A percentile compares a stretch with the other conserved stretches of the same genome.
Evolutionary conservation across 257 asterid species (phyloP).

Genomic region (Leonotis leonurus): DNA sequence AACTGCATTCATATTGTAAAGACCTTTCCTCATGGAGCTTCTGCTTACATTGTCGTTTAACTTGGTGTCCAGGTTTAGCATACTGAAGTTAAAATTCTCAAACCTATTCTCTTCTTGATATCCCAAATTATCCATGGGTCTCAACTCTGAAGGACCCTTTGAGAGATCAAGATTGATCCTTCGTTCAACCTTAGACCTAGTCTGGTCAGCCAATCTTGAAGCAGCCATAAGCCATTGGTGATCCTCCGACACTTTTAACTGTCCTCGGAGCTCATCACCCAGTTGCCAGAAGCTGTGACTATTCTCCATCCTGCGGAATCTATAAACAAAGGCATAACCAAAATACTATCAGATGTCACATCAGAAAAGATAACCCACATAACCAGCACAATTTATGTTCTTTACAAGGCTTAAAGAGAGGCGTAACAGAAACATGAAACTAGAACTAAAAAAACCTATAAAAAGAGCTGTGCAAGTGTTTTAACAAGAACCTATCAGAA

Average conservation of each 20-base stretch:
- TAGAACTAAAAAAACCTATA: not conserved
- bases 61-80: slow-evolving; percentile 67
- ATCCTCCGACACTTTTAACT: slow-evolving; percentile 73
- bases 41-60: slow-evolving; percentile 44
- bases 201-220: slow-evolving; percentile 78
- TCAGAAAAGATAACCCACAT: not conserved
- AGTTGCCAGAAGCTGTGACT: slow-evolving; percentile 73
- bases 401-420: not conserved
- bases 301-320: slow-evolving; percentile 53
- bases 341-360: slow-evolving; percentile 9
- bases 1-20: slow-evolving; percentile 48
- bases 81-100: slow-evolving; percentile 61
- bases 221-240: slow-evolving; percentile 85
- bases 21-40: slow-evolving; percentile 36
- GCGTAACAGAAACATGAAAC: not conserved
- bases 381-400: not conserved
- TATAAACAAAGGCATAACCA: not conserved
- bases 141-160: slow-evolving; percentile 51
- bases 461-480: not conserved
- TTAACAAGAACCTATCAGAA: not conserved
- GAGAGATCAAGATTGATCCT: slow-evolving; percentile 77
- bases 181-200: slow-evolving; percentile 65
- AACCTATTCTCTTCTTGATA: slow-evolving; percentile 78
- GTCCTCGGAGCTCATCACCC: slow-evolving; percentile 95
- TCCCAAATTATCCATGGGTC: slow-evolving; percentile 49